A percentile compares a stretch with the other conserved stretches of the same genome.
These are phyloP conservation scores for Mucor irregularis DNA, from an alignment of 371 early-diverging fungal species.

Conservation along the genomic window DNA sequence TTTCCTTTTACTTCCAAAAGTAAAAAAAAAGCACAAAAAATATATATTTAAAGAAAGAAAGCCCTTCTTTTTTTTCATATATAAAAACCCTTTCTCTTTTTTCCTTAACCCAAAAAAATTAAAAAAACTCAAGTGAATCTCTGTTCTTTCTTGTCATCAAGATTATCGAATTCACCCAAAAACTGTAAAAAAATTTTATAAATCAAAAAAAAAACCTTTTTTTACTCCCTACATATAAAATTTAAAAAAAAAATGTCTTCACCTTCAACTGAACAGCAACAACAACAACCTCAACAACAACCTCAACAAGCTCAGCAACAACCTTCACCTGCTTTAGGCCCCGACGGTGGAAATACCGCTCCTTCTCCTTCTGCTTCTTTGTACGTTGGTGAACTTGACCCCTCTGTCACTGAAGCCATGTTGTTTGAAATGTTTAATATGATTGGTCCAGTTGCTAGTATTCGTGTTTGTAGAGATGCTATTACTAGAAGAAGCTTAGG, in stretches of 20 bases:
- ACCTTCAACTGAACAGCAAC: background rate
- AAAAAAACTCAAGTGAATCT: too few relatives aligned
- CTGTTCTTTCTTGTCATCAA: slow-evolving; percentile 1
- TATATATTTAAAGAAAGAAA: background rate
- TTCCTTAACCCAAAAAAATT: slow-evolving; percentile 2
- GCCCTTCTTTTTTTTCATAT: background rate
- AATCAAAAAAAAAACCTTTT: background rate
- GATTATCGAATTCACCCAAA: background rate
- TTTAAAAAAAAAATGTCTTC: background rate
- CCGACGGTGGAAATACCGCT: too few relatives aligned
- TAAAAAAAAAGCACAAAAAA: slow-evolving; percentile 3
- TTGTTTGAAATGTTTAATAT: slow-evolving; percentile 95
- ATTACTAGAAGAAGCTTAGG: slow-evolving; percentile 95
- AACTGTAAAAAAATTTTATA: slow-evolving; percentile 2
- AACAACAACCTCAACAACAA: slow-evolving; percentile 8
- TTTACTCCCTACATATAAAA: background rate
- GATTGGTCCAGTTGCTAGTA: slow-evolving; percentile 93
- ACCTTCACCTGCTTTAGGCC: too few relatives aligned
- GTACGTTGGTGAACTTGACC: slow-evolving; percentile 91
- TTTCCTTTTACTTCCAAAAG: background rate
- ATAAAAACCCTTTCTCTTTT: background rate
- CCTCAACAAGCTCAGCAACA: too few relatives aligned
- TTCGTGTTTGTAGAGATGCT: slow-evolving; percentile 97
- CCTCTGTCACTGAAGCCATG: slow-evolving; percentile 94
- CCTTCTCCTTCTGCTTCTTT: slow-evolving; percentile 70